A percentile compares a stretch with the other conserved stretches of the same genome.
These are phyloP conservation scores for Didymella pinodella DNA, from an alignment of 2,329 filamentous ascomycete species.

Conservation along the genomic window DNA sequence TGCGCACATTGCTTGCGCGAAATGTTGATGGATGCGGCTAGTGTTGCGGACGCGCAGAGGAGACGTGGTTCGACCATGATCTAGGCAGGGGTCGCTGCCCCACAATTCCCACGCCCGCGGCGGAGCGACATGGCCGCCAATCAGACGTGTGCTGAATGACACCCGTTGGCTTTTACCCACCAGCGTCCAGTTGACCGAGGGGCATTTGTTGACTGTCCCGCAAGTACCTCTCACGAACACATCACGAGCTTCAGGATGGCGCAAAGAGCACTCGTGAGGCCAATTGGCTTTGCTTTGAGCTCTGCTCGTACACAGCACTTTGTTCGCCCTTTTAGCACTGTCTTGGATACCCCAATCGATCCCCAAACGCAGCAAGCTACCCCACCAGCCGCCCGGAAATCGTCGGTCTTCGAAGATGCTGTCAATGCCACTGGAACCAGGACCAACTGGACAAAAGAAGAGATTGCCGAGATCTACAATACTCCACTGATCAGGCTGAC, in stretches of 20 bases:
- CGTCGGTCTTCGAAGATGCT: conserved; percentile 55
- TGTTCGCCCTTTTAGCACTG: conserved; percentile 43
- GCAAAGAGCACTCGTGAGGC: conserved; percentile 19
- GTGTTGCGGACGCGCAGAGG: conserved; percentile 20
- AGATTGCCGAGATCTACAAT: conserved; percentile 83
- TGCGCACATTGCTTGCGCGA: conserved; percentile 23
- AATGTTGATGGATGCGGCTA: conserved; percentile 23
- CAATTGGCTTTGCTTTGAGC: conserved; percentile 17
- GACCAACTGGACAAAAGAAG: conserved; percentile 80
- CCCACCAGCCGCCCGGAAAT: conserved; percentile 20
- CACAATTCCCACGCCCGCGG: neutral
- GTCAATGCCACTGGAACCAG: conserved; percentile 68
- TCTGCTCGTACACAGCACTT: conserved; percentile 18
- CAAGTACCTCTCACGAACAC: conserved; percentile 16
- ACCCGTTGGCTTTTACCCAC: neutral
- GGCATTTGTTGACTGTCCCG: conserved; percentile 16
- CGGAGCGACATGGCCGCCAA: conserved; percentile 12
- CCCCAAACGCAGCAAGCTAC: conserved; percentile 33
- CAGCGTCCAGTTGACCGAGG: conserved; percentile 13
- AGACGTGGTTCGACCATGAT: conserved; percentile 6
- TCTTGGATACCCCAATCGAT: conserved; percentile 41
- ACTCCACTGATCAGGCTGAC: conserved; percentile 81
- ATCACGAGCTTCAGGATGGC: conserved; percentile 17
- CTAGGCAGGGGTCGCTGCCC: conserved; percentile 11
- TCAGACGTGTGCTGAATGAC: conserved; percentile 10